A percentile compares a stretch with the other conserved stretches of the same genome.
phyloP scores from a whole-genome alignment of 306 rosid genomes.

The Glycine latifolia region DNA sequence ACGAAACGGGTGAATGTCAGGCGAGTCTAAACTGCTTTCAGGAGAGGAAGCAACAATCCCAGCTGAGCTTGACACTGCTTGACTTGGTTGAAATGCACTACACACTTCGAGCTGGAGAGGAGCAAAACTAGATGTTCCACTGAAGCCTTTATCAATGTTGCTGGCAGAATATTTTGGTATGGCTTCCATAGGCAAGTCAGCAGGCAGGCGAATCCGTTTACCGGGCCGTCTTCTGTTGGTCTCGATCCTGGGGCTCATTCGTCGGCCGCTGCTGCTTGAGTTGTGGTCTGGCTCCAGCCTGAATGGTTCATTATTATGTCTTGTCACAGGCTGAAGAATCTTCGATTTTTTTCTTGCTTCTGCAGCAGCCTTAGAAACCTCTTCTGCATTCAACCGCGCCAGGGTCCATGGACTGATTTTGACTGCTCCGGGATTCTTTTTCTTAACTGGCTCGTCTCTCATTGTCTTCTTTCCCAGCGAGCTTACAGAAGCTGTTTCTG shows the following conservation, averaged over 20 bases:
- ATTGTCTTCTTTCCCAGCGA: conserved; percentile 71
- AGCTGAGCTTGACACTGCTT: conserved; percentile 72
- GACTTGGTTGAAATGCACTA: conserved; percentile 76
- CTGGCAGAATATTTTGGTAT: conserved; percentile 59
- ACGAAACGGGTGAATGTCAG: conserved; percentile 86
- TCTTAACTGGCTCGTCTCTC: conserved; percentile 68
- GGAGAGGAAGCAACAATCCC: conserved; percentile 88
- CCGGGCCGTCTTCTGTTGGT: conserved; percentile 71
- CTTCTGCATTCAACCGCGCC: conserved; percentile 92
- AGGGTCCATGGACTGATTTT: conserved; percentile 97
- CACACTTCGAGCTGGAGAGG: conserved; percentile 91
- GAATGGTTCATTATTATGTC: conserved; percentile 60
- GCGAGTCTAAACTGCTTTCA: conserved; percentile 93
- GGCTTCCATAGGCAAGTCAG: conserved; percentile 77
- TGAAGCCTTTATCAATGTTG: conserved; percentile 63
- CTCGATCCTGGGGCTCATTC: conserved; percentile 70
- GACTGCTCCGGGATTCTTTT: conserved; percentile 78
- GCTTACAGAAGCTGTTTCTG: conserved; percentile 88
- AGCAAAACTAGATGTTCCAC: conserved; percentile 67
- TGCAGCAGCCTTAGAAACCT: conserved; percentile 95
- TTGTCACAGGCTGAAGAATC: conserved; percentile 84
- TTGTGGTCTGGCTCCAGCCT: conserved; percentile 64
- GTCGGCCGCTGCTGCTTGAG: conserved; percentile 76
- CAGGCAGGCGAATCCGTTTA: conserved; percentile 83
- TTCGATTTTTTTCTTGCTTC: conserved; percentile 96